Conservation (phyloP, 805 yeast species). For the Ogataea pini region DNA sequence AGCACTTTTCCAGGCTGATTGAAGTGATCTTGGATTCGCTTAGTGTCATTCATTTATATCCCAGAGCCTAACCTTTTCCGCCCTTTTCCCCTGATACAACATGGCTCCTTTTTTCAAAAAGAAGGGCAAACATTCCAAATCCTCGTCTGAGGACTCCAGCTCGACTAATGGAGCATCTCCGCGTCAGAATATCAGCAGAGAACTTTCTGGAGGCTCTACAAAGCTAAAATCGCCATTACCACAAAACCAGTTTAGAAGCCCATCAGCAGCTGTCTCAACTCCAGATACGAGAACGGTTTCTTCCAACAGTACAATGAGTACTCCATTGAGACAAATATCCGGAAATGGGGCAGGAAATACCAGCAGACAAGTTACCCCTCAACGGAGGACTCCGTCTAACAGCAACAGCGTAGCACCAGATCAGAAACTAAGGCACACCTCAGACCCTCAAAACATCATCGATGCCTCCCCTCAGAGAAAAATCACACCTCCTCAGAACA, state of each 20-base stretch:
- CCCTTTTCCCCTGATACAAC: neutral
- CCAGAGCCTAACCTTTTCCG: neutral
- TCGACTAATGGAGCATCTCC: constrained; percentile 14
- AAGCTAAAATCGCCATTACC: constrained; percentile 10
- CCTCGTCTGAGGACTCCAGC: constrained; percentile 16
- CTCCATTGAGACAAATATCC: constrained; percentile 15
- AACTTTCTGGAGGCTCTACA: constrained; percentile 7
- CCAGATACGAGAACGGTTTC: constrained; percentile 9
- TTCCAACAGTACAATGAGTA: constrained; percentile 2
- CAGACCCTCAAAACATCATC: no score
- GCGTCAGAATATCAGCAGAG: constrained; percentile 10
- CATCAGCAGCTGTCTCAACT: constrained; percentile 5
- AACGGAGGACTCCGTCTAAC: neutral
- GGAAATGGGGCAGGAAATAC: neutral
- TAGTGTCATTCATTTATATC: neutral
- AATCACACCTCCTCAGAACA: no score
- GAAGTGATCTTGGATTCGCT: neutral
- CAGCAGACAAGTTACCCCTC: neutral
- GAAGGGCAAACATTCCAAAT: constrained; percentile 21
- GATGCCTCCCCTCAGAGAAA: no score
- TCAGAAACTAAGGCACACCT: no score
- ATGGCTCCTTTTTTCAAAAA: constrained; percentile 29
- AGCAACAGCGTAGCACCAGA: neutral
- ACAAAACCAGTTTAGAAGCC: constrained; percentile 1
- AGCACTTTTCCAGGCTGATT: neutral